phyloP scores from a whole-genome alignment of 106 monocot genomes.

The Hemerocallis citrina region DNA sequence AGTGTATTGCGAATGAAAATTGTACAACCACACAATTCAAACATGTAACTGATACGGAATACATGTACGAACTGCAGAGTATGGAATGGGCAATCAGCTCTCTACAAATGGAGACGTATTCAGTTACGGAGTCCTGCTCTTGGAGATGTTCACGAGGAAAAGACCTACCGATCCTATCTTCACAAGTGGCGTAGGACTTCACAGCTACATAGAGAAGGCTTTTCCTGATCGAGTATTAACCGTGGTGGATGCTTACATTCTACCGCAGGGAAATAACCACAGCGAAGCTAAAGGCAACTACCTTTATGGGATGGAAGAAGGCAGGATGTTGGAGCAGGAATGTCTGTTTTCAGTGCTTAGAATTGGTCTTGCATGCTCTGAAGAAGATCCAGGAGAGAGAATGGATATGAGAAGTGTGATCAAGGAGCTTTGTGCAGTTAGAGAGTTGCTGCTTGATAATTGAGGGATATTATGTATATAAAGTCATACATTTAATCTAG shows the following conservation, averaged over 20 bases:
- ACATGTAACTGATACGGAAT: neutral
- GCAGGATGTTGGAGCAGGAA: neutral
- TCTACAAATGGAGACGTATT: slow-evolving; percentile 11
- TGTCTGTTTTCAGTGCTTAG: slow-evolving; percentile 1
- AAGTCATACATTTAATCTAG: no score
- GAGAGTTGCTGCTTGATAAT: no score
- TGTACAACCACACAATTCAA: neutral
- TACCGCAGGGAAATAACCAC: neutral
- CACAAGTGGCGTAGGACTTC: slow-evolving; percentile 5
- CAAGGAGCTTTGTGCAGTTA: neutral
- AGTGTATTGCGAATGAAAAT: neutral
- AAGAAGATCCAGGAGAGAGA: slow-evolving; percentile 1
- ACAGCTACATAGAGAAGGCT: neutral
- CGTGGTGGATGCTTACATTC: neutral
- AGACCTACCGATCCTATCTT: slow-evolving; percentile 16
- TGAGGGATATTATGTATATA: no score
- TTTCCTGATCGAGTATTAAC: neutral
- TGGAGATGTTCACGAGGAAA: slow-evolving; percentile 17
- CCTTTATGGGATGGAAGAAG: no score
- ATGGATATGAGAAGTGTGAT: slow-evolving; percentile 10
- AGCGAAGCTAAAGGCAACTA: neutral
- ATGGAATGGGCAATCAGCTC: slow-evolving; percentile 8
- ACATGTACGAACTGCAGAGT: slow-evolving; percentile 2
- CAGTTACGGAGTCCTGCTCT: slow-evolving; percentile 16
- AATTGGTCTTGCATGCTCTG: slow-evolving; percentile 9